phyloP scores from a whole-genome alignment of 2,329 filamentous ascomycete genomes.

The Beauveria australis region DNA sequence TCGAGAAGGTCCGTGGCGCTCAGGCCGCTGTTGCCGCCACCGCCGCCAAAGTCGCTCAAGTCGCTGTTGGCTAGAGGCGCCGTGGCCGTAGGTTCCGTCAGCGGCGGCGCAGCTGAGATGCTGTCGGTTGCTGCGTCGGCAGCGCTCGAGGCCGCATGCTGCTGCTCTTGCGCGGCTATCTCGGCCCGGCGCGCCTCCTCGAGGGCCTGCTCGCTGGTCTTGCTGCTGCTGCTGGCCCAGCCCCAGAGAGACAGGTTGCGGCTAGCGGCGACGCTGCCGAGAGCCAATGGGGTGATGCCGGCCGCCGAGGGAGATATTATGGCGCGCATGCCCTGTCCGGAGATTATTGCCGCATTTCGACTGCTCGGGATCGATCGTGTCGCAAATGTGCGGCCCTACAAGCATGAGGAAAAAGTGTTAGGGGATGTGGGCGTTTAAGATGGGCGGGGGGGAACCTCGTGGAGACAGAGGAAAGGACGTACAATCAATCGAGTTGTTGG shows the following conservation, averaged over 20 bases:
- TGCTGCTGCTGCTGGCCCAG: conserved; percentile 26
- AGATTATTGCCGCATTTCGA: conserved; percentile 14
- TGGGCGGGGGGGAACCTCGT: not conserved
- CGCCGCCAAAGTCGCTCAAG: conserved; percentile 24
- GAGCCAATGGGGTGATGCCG: conserved; percentile 19
- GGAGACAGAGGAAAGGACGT: conserved; percentile 10
- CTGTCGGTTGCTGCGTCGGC: conserved; percentile 11
- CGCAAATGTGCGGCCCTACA: conserved; percentile 19
- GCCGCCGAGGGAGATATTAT: conserved; percentile 3
- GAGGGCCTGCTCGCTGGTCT: conserved; percentile 7
- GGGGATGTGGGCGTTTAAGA: not conserved
- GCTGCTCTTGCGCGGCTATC: not conserved
- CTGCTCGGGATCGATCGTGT: conserved; percentile 18
- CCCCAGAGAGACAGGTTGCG: conserved; percentile 17
- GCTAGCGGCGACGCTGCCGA: conserved; percentile 24
- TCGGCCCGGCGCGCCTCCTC: conserved; percentile 13
- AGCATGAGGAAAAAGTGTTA: conserved; percentile 14
- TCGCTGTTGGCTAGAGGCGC: conserved; percentile 10
- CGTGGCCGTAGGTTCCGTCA: conserved; percentile 15
- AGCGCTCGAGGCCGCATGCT: conserved; percentile 5
- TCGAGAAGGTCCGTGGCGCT: conserved; percentile 40
- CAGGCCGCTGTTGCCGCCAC: conserved; percentile 24
- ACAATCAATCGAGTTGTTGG: conserved; percentile 22
- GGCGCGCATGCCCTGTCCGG: not conserved
- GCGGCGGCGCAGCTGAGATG: conserved; percentile 14